Evolutionary conservation across 129 eudicot species (phyloP).

Genomic region (Tagetes patula): DNA sequence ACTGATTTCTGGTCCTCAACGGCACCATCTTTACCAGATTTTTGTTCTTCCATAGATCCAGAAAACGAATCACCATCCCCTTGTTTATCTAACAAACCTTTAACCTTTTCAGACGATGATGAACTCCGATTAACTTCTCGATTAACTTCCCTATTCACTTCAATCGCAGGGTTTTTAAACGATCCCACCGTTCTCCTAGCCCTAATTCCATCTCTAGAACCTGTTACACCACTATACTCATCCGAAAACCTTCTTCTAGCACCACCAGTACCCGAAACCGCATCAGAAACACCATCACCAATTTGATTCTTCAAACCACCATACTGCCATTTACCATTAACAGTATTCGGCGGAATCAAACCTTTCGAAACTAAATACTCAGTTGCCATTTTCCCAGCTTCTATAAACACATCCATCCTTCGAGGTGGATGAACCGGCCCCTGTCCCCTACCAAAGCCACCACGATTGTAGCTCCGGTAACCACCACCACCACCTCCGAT

Average conservation of each 20-base stretch:
- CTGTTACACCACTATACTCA: slow-evolving; percentile 34
- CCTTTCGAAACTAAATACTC: slow-evolving; percentile 89
- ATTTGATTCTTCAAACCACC: slow-evolving; percentile 52
- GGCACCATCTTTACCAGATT: slow-evolving; percentile 37
- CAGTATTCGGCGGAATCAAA: slow-evolving; percentile 56
- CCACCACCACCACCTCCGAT: slow-evolving; percentile 48
- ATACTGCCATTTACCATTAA: slow-evolving; percentile 59
- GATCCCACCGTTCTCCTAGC: slow-evolving; percentile 55
- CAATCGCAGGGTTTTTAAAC: slow-evolving; percentile 50
- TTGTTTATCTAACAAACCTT: slow-evolving; percentile 38
- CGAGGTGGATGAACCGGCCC: slow-evolving; percentile 44
- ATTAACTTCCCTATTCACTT: slow-evolving; percentile 44
- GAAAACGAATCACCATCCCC: slow-evolving; percentile 42
- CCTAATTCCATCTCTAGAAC: slow-evolving; percentile 40
- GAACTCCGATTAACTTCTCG: slow-evolving; percentile 48
- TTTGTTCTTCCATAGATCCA: slow-evolving; percentile 47
- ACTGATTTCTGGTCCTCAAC: slow-evolving; percentile 39
- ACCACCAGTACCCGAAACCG: slow-evolving; percentile 44
- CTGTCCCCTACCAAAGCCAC: slow-evolving; percentile 70
- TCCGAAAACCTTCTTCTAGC: slow-evolving; percentile 50
- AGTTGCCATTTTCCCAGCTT: slow-evolving; percentile 87
- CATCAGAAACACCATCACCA: slow-evolving; percentile 42
- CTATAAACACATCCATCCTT: slow-evolving; percentile 63
- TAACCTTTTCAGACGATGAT: slow-evolving; percentile 53
- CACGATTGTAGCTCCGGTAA: slow-evolving; percentile 58